Percentiles rank a stretch among this genome's conserved stretches.
Evolutionary conservation across 306 rosid species (phyloP).

Genomic region (Inga laurina): DNA sequence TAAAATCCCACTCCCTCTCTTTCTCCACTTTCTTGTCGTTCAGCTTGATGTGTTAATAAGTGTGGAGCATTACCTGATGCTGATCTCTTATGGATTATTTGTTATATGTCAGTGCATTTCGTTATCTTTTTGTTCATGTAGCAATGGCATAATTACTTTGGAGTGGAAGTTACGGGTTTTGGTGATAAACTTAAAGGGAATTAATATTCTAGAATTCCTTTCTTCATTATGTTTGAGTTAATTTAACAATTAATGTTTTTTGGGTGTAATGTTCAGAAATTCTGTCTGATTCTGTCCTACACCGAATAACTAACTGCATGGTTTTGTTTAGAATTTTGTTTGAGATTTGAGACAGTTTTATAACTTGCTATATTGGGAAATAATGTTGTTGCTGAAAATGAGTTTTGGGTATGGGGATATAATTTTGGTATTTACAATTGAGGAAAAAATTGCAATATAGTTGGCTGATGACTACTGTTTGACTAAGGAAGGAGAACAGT

Average conservation of each 20-base stretch:
- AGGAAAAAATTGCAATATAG: not conserved
- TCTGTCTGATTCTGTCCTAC: not conserved
- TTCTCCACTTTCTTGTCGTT: not conserved
- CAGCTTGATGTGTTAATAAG: not conserved
- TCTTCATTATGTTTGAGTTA: not conserved
- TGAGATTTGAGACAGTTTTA: not conserved
- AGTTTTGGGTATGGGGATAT: not conserved
- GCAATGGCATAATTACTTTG: not conserved
- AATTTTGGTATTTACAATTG: not conserved
- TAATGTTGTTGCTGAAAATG: conserved; percentile 1
- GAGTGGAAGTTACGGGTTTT: not conserved
- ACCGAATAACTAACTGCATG: not conserved
- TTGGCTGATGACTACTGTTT: conserved; percentile 7
- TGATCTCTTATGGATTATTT: conserved; percentile 3
- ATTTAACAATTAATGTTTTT: not conserved
- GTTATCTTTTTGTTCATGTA: not conserved
- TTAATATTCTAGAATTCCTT: not conserved
- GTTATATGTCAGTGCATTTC: not conserved
- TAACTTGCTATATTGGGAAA: not conserved
- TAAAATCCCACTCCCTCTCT: not conserved
- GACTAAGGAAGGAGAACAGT: not conserved
- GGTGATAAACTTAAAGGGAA: not conserved
- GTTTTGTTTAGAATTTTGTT: conserved; percentile 1
- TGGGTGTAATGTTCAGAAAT: not conserved
- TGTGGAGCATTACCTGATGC: not conserved